Conservation (phyloP, 2,329 filamentous ascomycete species). For the Leptodontidium sp. region DNA sequence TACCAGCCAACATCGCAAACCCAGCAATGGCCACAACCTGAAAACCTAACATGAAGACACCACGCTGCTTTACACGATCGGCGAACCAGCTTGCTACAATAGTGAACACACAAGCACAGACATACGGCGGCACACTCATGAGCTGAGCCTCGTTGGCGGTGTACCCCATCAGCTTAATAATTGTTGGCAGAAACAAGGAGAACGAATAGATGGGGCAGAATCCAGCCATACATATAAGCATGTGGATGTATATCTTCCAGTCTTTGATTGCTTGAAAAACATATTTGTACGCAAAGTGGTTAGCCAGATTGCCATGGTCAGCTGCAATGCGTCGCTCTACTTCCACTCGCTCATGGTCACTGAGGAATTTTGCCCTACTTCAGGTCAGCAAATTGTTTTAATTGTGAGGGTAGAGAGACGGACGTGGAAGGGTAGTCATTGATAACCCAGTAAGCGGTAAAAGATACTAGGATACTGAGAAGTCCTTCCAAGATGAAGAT, state of each 20-base stretch:
- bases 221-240: conserved; percentile 34
- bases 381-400: not conserved
- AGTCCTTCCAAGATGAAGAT: conserved; percentile 61
- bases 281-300: conserved; percentile 46
- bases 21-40: conserved; percentile 52
- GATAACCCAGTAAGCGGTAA: conserved; percentile 33
- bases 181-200: conserved; percentile 50
- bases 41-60: conserved; percentile 61
- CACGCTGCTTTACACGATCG: conserved; percentile 56
- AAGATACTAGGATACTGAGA: conserved; percentile 53
- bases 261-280: conserved; percentile 53
- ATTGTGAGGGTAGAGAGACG: not conserved
- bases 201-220: conserved; percentile 35
- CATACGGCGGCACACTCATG: conserved; percentile 57
- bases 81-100: conserved; percentile 62
- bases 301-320: conserved; percentile 32
- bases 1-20: conserved; percentile 31
- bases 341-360: conserved; percentile 47
- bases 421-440: conserved; percentile 33
- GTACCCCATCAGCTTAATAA: conserved; percentile 59
- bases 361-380: conserved; percentile 51
- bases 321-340: conserved; percentile 35
- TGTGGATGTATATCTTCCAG: conserved; percentile 53
- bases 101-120: conserved; percentile 69
- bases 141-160: conserved; percentile 56